Evolutionary conservation across 306 rosid genomes (phyloP), one percentile per base, ranked within the genome.

Genomic region (Gillenia trifoliata): DNA sequence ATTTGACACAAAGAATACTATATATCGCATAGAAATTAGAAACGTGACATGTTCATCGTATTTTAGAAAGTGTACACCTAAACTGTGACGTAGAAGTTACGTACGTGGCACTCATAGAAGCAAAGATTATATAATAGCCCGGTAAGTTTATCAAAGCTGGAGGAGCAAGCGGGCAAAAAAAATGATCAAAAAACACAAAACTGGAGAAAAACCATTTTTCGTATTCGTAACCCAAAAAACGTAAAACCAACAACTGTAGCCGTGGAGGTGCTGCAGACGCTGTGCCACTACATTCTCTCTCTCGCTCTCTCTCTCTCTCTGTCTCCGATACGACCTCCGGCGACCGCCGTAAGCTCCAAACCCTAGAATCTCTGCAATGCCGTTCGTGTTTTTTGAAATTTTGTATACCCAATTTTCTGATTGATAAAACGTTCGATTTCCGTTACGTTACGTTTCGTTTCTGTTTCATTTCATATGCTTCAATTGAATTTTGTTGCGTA

Each of bases 281-380:
- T 47, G 52, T 47, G 52, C 52, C 70, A 66, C 47, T 13, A 22
- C 60, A 29, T n/a, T 74, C 25, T 55, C 76, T 74, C 40, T 74
- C 25, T 55, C 76, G 70, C 20, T 45, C 8, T 45, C 40, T 74
- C 25, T 55, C 76, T 74, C 20, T 45, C 8, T 45, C 6, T 16
- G 52, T 20, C 57, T 50, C 47, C 43, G 55, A 5, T 71, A 68
- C 77, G 85, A 86, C 80, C 83, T 75, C 43, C 72, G 54, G 47
- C 52, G 20, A 45, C 36, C 75, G 30, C 10, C 10, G 76, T 61
- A 55, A 34, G 75, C 40, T 31, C 34, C 60, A 22, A 33, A 62
- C 11, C 71, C 64, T 59, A 30, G 10, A 54, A 56, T 26, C 22
- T 70, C 72, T 23, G 23, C 66, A 26, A 9, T 54, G 64, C 23